A percentile compares a stretch with the other conserved stretches of the same genome.
Evolutionary conservation across 129 eudicot species (phyloP).

Genomic region (Chrysanthemum makinoi): DNA sequence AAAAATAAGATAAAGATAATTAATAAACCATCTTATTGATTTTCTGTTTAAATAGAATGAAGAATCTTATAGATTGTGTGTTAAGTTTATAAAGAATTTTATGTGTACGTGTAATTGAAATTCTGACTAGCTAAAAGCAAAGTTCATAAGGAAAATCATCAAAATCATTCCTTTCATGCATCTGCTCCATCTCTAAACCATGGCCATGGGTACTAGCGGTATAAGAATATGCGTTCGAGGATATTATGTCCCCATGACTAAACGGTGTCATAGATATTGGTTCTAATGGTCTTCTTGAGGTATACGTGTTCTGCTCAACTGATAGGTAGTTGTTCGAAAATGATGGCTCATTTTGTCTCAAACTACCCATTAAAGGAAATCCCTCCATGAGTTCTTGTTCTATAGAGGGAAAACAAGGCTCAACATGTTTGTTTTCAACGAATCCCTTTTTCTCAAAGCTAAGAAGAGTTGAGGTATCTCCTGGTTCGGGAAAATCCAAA

Average conservation of each 20-base stretch:
- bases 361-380: neutral
- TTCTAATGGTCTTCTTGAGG: constrained; percentile 1
- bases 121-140: constrained; percentile 1
- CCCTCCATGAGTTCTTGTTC: constrained; percentile 10
- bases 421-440: neutral
- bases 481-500: constrained; percentile 15
- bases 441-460: constrained; percentile 17
- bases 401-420: neutral
- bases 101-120: no score
- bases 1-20: no score
- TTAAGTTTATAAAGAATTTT: no score
- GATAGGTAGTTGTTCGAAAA: neutral
- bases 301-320: neutral
- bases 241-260: neutral
- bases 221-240: constrained; percentile 8
- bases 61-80: no score
- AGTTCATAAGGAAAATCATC: constrained; percentile 5
- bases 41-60: no score
- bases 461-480: constrained; percentile 34
- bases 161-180: constrained; percentile 10
- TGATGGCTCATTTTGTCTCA: neutral
- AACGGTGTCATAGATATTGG: constrained; percentile 1
- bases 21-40: no score
- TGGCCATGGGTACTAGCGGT: neutral
- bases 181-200: constrained; percentile 3